A percentile compares a stretch with the other conserved stretches of the same genome.
phyloP scores from a whole-genome alignment of 2,329 filamentous ascomycete species.

The Venturia nashicola region DNA sequence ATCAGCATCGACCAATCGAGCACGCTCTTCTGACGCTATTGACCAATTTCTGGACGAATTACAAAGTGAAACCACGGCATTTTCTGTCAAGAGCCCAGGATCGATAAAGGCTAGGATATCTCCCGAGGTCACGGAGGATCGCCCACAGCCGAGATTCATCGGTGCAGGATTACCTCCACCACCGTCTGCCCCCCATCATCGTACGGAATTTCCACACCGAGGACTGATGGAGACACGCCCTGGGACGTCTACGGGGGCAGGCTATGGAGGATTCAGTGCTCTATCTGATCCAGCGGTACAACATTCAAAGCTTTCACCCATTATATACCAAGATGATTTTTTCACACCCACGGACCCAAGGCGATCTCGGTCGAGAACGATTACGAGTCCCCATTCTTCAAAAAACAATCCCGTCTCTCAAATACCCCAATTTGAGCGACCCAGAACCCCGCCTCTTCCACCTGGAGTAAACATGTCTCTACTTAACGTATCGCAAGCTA shows the following conservation, averaged over 20 bases:
- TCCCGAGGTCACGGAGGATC: background rate
- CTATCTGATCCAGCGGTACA: slow-evolving; percentile 2
- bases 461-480: background rate
- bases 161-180: slow-evolving; percentile 4
- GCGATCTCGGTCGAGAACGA: background rate
- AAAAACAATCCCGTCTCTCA: background rate
- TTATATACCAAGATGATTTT: background rate
- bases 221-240: background rate
- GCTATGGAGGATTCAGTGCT: background rate
- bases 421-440: background rate
- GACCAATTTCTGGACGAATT: slow-evolving; percentile 25
- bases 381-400: background rate
- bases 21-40: slow-evolving; percentile 17
- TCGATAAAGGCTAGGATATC: slow-evolving; percentile 1
- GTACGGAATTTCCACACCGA: background rate
- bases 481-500: background rate
- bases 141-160: background rate
- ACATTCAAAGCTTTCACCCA: background rate
- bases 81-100: slow-evolving; percentile 11
- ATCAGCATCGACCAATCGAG: slow-evolving; percentile 10
- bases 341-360: background rate
- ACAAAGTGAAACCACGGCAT: slow-evolving; percentile 20
- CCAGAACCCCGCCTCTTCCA: background rate
- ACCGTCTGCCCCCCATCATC: background rate
- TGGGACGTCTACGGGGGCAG: background rate